Evolutionary conservation across 129 eudicot genomes (phyloP), one percentile per base, ranked within the genome.

Genomic region (Centrapalus pauciflorus): DNA sequence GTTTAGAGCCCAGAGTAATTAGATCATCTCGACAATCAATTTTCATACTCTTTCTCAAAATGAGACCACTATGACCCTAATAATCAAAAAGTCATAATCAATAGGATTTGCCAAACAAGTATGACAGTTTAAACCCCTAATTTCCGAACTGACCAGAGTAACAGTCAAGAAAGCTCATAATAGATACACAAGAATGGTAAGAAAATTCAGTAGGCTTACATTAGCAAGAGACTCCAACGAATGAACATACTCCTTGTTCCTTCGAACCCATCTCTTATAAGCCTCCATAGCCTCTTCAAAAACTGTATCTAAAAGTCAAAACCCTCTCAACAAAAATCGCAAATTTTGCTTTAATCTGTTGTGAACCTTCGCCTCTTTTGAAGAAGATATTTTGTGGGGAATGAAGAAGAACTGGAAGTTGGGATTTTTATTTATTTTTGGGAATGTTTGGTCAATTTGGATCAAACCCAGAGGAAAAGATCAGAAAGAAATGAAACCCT

Each of bases 221-320:
- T 83, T 91, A 55, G 89, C 84, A 52, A 91, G 77, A 77, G 98
- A 87, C 77, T 85, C 95, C 64, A 91, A 66, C 2, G 94, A 85
- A 67, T 83, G 87, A 58, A 91, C 88, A 73, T 87, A 91, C 55
- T 91, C 96, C 67, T 64, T 87, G 63, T 91, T 91, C 69, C 83
- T 85, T 41, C 96, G 73, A 61, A 91, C 98, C 96, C 96, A 91
- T 81, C 86, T 83, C 85, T 79, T 91, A 72, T 91, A 91, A 76
- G 90, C 95, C 80, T 91, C 98, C 98, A 91, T 91, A 60, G 66
- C 27, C 62, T 21, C 61, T 0, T 51, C 11, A 10, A 77, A 66
- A 50, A 48, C 51, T 52, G 69, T 71, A 71, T 65, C 68, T 40
- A 43, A 25, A 21, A 75, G 10, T 17, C 32, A 65, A 75, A 66